phyloP scores from a whole-genome alignment of 305 asterid species.

The Solanum hybrid region DNA sequence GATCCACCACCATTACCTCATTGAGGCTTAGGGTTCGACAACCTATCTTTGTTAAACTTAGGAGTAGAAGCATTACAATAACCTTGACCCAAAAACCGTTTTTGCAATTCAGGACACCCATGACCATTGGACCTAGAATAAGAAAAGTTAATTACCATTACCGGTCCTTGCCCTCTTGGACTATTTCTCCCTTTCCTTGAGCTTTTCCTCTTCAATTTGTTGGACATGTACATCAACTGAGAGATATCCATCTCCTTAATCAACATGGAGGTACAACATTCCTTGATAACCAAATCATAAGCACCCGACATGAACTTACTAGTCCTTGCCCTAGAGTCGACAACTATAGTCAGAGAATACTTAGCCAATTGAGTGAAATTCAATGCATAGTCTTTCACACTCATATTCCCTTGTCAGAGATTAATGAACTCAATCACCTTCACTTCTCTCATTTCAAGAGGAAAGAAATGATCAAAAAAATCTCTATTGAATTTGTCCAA shows the following conservation, averaged over 20 bases:
- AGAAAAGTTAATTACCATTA: neutral
- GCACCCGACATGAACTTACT: neutral
- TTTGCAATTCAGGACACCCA: neutral
- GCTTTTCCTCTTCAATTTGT: neutral
- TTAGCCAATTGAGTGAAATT: no score
- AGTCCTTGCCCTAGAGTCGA: no score
- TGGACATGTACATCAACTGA: neutral
- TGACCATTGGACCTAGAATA: neutral
- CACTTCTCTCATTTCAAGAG: no score
- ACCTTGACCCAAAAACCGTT: neutral
- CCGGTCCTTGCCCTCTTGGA: neutral
- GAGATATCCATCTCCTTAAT: neutral
- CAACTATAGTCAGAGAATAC: no score
- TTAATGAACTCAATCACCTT: neutral
- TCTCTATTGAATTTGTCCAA: no score
- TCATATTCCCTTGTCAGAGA: neutral
- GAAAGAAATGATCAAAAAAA: no score
- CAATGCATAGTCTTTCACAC: neutral
- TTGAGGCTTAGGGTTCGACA: neutral
- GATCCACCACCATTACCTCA: neutral
- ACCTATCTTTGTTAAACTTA: neutral
- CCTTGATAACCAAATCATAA: neutral
- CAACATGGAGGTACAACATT: neutral
- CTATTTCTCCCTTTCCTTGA: neutral
- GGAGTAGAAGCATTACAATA: neutral